Evolutionary conservation across 345 rosid genomes (phyloP).

Genomic region (Melaleuca alternifolia): DNA sequence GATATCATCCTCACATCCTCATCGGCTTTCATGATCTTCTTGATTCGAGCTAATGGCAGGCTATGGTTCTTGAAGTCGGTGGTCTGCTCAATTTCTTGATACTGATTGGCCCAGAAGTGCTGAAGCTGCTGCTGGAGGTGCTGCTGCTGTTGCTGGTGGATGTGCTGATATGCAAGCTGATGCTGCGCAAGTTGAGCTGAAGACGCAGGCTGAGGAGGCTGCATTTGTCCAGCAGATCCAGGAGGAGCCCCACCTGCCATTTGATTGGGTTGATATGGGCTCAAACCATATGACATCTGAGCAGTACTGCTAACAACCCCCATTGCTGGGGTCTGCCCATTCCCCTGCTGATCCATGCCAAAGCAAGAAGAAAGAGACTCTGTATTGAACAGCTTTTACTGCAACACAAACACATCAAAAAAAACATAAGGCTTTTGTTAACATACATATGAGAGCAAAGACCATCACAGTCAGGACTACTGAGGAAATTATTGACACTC

Average conservation of each 20-base stretch:
- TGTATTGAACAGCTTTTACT: background rate
- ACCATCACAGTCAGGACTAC: background rate
- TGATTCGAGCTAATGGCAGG: conserved; percentile 27
- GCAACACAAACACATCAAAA: background rate
- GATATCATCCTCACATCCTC: conserved; percentile 36
- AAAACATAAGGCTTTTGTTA: background rate
- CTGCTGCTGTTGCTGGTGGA: conserved; percentile 28
- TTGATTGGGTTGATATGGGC: conserved; percentile 17
- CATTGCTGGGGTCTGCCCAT: background rate
- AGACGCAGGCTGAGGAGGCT: background rate
- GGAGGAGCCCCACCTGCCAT: conserved; percentile 6
- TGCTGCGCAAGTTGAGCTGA: conserved; percentile 6
- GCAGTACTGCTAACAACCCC: background rate
- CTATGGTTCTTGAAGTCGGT: conserved; percentile 30
- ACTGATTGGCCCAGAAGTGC: conserved; percentile 20
- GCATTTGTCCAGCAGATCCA: conserved; percentile 9
- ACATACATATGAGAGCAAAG: background rate
- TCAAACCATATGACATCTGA: conserved; percentile 14
- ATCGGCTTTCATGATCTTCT: conserved; percentile 36
- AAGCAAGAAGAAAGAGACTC: background rate
- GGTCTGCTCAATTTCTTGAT: conserved; percentile 24
- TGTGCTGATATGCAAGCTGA: conserved; percentile 30
- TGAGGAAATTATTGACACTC: background rate
- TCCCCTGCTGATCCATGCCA: conserved; percentile 26
- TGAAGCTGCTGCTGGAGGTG: conserved; percentile 31